Evolutionary conservation across 768 basidiomycete species (phyloP), one percentile per base, ranked within the genome.

Genomic region (Cystofilobasidium bisporidii): DNA sequence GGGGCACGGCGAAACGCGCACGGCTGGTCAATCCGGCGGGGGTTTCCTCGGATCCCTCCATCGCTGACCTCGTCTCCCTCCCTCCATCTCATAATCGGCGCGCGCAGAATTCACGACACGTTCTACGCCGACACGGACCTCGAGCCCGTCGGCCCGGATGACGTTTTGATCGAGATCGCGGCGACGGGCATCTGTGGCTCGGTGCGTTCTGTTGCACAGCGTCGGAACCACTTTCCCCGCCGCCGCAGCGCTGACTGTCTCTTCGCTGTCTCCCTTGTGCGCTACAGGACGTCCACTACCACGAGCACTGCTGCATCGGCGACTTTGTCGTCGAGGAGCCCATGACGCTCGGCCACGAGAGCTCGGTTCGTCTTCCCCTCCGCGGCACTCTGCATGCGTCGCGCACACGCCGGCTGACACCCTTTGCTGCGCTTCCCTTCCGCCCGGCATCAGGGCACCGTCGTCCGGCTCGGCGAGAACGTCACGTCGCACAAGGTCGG

Each of bases 271-370:
- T 36, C 36, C 36, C 12, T 36, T 5, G 36, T 36, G 6, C 12
- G 36, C 36, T 12, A 6, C 36, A 36, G 36, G 91, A 94, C 81
- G 87, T 87, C 78, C 71, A 64, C 61, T 61, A 67, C n/a, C 50
- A 62, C 53, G 53, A 82, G n/a, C 82, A 88, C 68, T 89, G 89
- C 24, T 82, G 50, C 58, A 69, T 72, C 58, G 71, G 84, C 24
- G 86, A 88, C 74, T 91, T 87, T 77, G 79, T 88, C 61, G 88
- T 94, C 69, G 78, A 86, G 66, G 82, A 74, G 61, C 75, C 78
- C 59, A 76, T 89, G 91, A 87, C 91, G 59, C 85, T 97, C 53
- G 94, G 94, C 24, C 94, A 98, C 74, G 94, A 98, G 79, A 91
- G 90, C 2, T 81, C 90, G 91, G 15, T 78, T 91, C 58, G 78